A percentile compares a stretch with the other conserved stretches of the same genome.
Evolutionary conservation across 345 rosid genomes (phyloP).

Genomic region (Lepidium africanum): DNA sequence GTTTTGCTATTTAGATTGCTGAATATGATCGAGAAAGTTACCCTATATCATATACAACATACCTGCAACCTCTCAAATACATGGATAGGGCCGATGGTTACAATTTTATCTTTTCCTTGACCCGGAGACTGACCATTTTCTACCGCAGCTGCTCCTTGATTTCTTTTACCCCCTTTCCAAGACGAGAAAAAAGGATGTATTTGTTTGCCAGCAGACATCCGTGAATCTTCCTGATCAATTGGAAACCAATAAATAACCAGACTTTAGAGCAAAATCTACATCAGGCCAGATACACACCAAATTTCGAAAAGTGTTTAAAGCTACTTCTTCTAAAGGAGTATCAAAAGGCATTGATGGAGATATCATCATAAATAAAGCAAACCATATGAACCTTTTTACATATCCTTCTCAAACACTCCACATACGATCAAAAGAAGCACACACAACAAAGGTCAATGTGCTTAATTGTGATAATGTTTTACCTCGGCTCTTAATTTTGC

Average conservation of each 20-base stretch:
- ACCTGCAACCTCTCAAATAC: slow-evolving; percentile 73
- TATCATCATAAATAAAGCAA: background rate
- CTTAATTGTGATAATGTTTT: background rate
- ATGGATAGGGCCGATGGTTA: slow-evolving; percentile 69
- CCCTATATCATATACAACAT: slow-evolving; percentile 1
- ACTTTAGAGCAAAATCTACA: background rate
- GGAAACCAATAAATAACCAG: slow-evolving; percentile 9
- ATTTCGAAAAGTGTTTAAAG: background rate
- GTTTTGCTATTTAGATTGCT: background rate
- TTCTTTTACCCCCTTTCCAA: slow-evolving; percentile 42
- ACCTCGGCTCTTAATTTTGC: slow-evolving; percentile 82
- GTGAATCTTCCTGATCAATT: slow-evolving; percentile 62
- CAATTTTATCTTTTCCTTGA: slow-evolving; percentile 25
- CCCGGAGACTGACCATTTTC: slow-evolving; percentile 24
- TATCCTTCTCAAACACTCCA: background rate
- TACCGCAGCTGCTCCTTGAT: slow-evolving; percentile 33
- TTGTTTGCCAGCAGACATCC: slow-evolving; percentile 62
- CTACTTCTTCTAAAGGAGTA: background rate
- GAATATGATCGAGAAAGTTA: background rate
- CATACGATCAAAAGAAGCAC: background rate
- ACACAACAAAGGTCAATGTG: background rate
- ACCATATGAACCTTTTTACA: background rate
- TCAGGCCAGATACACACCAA: background rate
- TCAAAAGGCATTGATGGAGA: background rate
- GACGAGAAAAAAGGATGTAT: slow-evolving; percentile 80